Base-by-base conservation (phyloP, 2,329 filamentous ascomycete species). In the Aureobasidium pullulans region DNA sequence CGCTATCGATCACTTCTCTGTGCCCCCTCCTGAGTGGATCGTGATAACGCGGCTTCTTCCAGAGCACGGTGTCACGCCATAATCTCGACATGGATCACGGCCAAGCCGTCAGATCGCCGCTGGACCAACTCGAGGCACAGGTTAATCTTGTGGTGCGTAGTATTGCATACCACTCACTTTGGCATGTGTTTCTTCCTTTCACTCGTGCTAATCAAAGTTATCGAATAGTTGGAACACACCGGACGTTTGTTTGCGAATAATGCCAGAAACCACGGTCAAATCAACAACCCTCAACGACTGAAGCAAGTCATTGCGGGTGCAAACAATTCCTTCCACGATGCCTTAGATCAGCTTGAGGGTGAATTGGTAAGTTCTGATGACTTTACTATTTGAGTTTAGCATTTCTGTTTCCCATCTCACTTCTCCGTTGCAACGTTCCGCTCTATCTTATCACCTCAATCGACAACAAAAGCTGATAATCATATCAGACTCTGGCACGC, bases 301-400 rank as follows among this genome's bases (percentile, higher is more conserved):
- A 71, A 69, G 59, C 64, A 69, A 32, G 61, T 67, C 13, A 62
- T 81, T 13, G 73, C 77, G 2, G 66, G 65, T 15, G 75, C 76
- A 31, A 68, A 71, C 15, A 69, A 71, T 36, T 69, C 73, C 63
- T 81, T 78, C 62, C 76, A 81, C 64, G 72, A 77, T 48, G 74
- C 76, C n/a, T 73, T 81, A n/a, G 78, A 81, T 67, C 71, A 76
- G 60, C 71, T 81, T 13, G 78, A 80, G 64, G 71, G 72, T 46
- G 73, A 80, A 57, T 66, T 81, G 42, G 73, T 75, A 64, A 28
- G 71, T 64, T 1, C 1, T 34, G 19, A 34, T 8, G 8, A 6
- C 23, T 44, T 13, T 40, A 5, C 15, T 40, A n/a, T n/a, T 40
- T 40, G 37, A 40, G 11, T 15, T 3, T 13, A 2, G 6, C 2